Base-by-base conservation (phyloP, 352 stramenopile genomes). In the Phytophthora constricta region DNA sequence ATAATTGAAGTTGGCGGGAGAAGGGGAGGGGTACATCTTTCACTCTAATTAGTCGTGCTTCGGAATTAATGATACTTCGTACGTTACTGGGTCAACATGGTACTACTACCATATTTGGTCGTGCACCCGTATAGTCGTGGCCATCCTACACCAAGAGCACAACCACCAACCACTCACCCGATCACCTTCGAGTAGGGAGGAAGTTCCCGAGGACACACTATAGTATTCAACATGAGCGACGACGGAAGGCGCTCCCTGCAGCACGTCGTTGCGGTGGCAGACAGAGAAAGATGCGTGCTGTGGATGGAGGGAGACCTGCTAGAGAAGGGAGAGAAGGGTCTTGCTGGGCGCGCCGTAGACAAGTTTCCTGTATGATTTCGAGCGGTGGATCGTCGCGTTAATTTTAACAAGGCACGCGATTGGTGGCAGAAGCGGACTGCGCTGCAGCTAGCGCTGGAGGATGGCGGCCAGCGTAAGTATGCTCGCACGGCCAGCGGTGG, bases 1-100 rank as follows among this genome's bases (percentile, higher is more conserved):
- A n/a, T n/a, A n/a, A n/a, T n/a, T n/a, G n/a, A n/a, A n/a, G n/a
- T n/a, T n/a, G n/a, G n/a, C n/a, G n/a, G n/a, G n/a, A n/a, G n/a
- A n/a, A n/a, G n/a, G n/a, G n/a, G n/a, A n/a, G n/a, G n/a, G n/a
- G n/a, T 37, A 45, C 17, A 55, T 27, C 28, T 5, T 55, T 43
- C n/a, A 55, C 48, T 26, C 48, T 55, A 55, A 26, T 55, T 42
- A 55, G 48, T 55, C 48, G 48, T 42, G 17, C 13, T 43, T 55
- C 26, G 48, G 1, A 55, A n/a, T 28, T 55, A 55, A 11, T 43
- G 26, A n/a, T n/a, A n/a, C n/a, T n/a, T n/a, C n/a, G n/a, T n/a
- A n/a, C n/a, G n/a, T n/a, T 52, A 39, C 46, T 37, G 45, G 13
- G 47, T 39, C 25, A 41, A n/a, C 16, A 25, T 13, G 23, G 47